Evolutionary conservation across 495 filamentous ascomycete species (phyloP).

Genomic region (Xylaria flabelliformis): DNA sequence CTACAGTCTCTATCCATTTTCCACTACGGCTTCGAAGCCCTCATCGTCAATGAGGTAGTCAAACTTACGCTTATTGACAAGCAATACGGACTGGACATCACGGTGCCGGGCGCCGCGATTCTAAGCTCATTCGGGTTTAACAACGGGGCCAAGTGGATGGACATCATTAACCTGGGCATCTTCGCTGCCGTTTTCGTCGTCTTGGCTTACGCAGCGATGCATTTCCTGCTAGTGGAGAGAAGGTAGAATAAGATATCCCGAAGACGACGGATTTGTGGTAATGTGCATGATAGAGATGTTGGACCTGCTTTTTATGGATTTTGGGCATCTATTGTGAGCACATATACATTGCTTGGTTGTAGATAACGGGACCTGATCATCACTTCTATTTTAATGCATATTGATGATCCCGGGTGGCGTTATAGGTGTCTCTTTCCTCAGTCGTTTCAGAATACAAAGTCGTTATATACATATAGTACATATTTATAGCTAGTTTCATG

Average conservation of each 20-base stretch:
- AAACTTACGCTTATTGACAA: constrained; percentile 88
- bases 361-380: constrained; percentile 1
- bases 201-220: constrained; percentile 91
- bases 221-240: constrained; percentile 91
- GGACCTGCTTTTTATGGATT: neutral
- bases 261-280: neutral
- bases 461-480: constrained; percentile 43
- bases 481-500: constrained; percentile 22
- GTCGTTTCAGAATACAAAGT: constrained; percentile 30
- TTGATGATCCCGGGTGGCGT: constrained; percentile 25
- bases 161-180: constrained; percentile 80
- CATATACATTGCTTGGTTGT: constrained; percentile 11
- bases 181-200: constrained; percentile 86
- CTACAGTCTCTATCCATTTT: constrained; percentile 97
- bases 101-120: constrained; percentile 93
- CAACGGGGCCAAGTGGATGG: constrained; percentile 80
- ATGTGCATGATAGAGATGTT: constrained; percentile 13
- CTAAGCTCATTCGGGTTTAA: constrained; percentile 93
- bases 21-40: constrained; percentile 95
- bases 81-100: constrained; percentile 94
- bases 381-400: constrained; percentile 13
- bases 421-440: constrained; percentile 26
- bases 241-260: constrained; percentile 55
- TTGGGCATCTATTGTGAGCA: neutral
- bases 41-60: constrained; percentile 98